These are phyloP conservation scores for Ganoderma resinaceum DNA, from an alignment of 1,284 basidiomycete genomes.

Conservation along the genomic window DNA sequence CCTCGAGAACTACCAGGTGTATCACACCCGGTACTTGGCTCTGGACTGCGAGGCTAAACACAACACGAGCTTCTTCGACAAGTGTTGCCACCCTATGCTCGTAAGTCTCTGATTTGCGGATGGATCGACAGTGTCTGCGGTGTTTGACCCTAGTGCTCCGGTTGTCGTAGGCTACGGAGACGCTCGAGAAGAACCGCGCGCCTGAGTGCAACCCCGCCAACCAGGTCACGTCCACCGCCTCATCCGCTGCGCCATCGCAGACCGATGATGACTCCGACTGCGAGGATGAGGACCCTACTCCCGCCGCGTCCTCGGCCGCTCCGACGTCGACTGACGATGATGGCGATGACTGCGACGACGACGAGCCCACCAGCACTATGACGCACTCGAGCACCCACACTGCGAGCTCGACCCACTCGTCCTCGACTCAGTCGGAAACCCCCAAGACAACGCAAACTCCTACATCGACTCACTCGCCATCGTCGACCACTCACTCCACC, in stretches of 20 bases:
- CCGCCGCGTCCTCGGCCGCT: constrained; percentile 26
- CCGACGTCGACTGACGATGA: constrained; percentile 29
- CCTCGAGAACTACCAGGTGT: constrained; percentile 60
- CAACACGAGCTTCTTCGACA: constrained; percentile 69
- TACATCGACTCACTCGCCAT: not conserved
- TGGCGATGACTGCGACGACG: constrained; percentile 25
- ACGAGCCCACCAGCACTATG: constrained; percentile 22
- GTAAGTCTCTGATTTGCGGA: constrained; percentile 40
- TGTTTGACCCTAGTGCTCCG: constrained; percentile 3
- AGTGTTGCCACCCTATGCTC: constrained; percentile 62
- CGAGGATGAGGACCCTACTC: constrained; percentile 33
- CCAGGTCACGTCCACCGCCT: constrained; percentile 33
- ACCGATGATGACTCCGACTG: constrained; percentile 39
- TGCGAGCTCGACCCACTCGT: constrained; percentile 15
- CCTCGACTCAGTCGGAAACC: constrained; percentile 15
- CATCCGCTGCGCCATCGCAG: constrained; percentile 38
- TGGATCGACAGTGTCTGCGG: not conserved
- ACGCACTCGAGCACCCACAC: constrained; percentile 10
- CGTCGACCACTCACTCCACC: not conserved
- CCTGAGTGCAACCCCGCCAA: constrained; percentile 57
- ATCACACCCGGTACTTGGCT: constrained; percentile 70
- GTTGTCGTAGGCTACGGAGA: constrained; percentile 51
- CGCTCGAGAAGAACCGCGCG: constrained; percentile 52
- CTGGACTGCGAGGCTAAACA: constrained; percentile 68
- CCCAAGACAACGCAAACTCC: constrained; percentile 16